phyloP scores from a whole-genome alignment of 345 rosid species.

The Populus deltoides region DNA sequence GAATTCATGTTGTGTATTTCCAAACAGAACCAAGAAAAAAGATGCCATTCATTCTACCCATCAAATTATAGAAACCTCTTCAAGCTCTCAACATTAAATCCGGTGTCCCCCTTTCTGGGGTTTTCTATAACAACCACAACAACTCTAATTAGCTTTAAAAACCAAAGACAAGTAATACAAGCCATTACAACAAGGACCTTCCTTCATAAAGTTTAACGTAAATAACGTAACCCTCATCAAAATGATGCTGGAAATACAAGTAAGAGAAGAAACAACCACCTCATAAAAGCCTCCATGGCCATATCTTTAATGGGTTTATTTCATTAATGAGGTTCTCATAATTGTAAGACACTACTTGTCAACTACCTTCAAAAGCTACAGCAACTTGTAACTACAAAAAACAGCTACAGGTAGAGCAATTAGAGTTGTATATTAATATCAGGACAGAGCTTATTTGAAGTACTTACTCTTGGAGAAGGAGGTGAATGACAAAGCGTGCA shows the following conservation, averaged over 20 bases:
- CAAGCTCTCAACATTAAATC: slow-evolving; percentile 16
- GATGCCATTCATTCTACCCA: slow-evolving; percentile 14
- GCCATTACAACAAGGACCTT: slow-evolving; percentile 17
- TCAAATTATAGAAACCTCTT: slow-evolving; percentile 1
- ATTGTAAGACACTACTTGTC: not conserved
- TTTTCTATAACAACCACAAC: slow-evolving; percentile 24
- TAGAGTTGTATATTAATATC: not conserved
- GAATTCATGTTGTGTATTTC: not conserved
- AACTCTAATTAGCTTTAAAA: slow-evolving; percentile 7
- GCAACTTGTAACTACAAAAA: slow-evolving; percentile 11
- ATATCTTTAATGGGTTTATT: slow-evolving; percentile 2
- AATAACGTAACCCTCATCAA: slow-evolving; percentile 9
- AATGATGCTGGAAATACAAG: not conserved
- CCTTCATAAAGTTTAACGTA: slow-evolving; percentile 19
- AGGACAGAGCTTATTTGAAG: not conserved
- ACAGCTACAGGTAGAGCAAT: not conserved
- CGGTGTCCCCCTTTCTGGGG: slow-evolving; percentile 5
- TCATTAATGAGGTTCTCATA: slow-evolving; percentile 14
- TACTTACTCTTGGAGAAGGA: slow-evolving; percentile 32
- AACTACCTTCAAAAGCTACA: slow-evolving; percentile 1
- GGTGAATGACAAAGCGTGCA: slow-evolving; percentile 22
- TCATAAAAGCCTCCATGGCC: slow-evolving; percentile 11
- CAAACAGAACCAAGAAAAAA: slow-evolving; percentile 1
- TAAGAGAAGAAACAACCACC: slow-evolving; percentile 7
- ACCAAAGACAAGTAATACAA: not conserved